A percentile compares a stretch with the other conserved stretches of the same genome.
These are phyloP conservation scores for Novymonas esmeraldas DNA, from an alignment of 208 protist species.

Conservation along the genomic window DNA sequence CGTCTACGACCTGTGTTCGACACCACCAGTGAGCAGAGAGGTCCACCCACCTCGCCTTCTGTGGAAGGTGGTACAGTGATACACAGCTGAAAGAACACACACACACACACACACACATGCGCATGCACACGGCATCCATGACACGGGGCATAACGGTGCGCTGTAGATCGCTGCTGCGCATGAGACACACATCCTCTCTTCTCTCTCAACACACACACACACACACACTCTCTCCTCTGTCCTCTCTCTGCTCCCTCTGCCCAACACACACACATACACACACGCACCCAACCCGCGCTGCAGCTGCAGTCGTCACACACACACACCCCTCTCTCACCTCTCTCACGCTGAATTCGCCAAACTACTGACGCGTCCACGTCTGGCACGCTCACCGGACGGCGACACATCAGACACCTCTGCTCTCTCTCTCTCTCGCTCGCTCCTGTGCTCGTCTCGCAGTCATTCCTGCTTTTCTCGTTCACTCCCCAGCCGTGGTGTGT, in stretches of 20 bases:
- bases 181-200: neutral
- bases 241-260: neutral
- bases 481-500: neutral
- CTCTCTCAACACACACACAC: too few relatives aligned
- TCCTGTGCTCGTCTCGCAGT: too few relatives aligned
- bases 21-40: too few relatives aligned
- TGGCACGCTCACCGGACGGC: neutral
- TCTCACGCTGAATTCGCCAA: too few relatives aligned
- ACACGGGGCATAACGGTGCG: too few relatives aligned
- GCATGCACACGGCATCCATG: neutral
- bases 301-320: too few relatives aligned
- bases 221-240: neutral
- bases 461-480: neutral
- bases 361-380: neutral
- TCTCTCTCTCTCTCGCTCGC: neutral
- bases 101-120: neutral
- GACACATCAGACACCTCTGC: neutral
- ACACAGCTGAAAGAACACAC: too few relatives aligned
- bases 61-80: too few relatives aligned
- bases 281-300: neutral
- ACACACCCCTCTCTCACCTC: neutral
- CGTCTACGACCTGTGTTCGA: too few relatives aligned
- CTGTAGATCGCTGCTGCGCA: neutral
- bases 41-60: too few relatives aligned
- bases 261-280: too few relatives aligned